Evolutionary conservation across 768 basidiomycete species (phyloP), one percentile per base, ranked within the genome.

Genomic region (Leccinum truebloodii): DNA sequence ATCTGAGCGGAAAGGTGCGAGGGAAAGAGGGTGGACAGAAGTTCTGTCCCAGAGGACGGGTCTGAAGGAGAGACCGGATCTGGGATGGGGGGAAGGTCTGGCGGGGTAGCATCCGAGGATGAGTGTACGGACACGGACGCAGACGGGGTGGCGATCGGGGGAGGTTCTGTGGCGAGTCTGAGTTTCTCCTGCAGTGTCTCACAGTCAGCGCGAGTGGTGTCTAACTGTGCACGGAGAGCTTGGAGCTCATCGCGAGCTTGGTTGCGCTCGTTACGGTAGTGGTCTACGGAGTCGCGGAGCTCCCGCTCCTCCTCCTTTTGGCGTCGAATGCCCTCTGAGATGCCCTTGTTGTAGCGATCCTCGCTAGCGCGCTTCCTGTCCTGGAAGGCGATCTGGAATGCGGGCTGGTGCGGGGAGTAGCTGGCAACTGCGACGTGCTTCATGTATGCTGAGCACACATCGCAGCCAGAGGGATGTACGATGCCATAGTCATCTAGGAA

Each of bases 361-460:
- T 80, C 78, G 63, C 73, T 73, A n/a, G 72, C 59, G 46, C 72
- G 70, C 65, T 78, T 75, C 53, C 76, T 72, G 55, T 77, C 75
- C 62, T 75, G 71, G 57, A 78, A 71, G 0, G 79, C 79, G 61
- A 71, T 71, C 64, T 79, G 75, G 63, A 80, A 76, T 8, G 77
- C 76, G 26, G 75, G 69, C 55, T 76, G 74, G 52, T 73, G 69
- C 26, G 69, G 71, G 49, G 72, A 76, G 62, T 76, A 74, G 62
- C 70, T 77, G 24, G 77, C 76, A 55, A 76, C 77, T 13, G 74
- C 72, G 61, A 78, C 66, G 60, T 79, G 78, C 55, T 75, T 71
- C 72, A 76, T 78, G 64, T 79, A 80, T 12, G 71, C 67, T 6
- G 72, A 62, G 60, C 78, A 79, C 14, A 71, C 67, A 20, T 69